Evolutionary conservation across 495 filamentous ascomycete species (phyloP), one percentile per base, ranked within the genome.

Genomic region (Lasiosphaeria miniovina): DNA sequence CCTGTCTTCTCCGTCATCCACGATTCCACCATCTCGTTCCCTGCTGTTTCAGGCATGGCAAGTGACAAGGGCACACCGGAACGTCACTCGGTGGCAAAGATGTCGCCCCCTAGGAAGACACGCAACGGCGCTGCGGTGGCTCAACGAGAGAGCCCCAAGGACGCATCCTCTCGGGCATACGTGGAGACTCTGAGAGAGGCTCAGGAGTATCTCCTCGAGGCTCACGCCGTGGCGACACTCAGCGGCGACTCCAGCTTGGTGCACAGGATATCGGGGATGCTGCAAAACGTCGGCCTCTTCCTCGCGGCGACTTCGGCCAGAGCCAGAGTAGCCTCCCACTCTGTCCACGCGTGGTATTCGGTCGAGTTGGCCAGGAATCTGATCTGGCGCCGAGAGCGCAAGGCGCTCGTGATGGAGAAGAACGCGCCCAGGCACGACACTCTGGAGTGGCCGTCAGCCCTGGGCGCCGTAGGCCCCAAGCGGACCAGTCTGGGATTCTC

Each of bases 11-110:
- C 89, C 43, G 86, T 93, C 15, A 79, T 98, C 32, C 88, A 91
- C 7, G 94, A 98, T 60, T 98, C 94, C 6, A 96, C 91, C 4
- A 88, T 94, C 36, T 91, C 89, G 0, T 83, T 91, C 60, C 91
- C 91, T 8, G 85, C 89, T 4, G 75, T 91, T 36, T 68, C 66
- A 17, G 71, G 55, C 48, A 52, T 62, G 4, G 35, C 54, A n/a
- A 49, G 49, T 10, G 68, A 68, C 35, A 70, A 65, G 52, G 32
- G 52, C 15, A 40, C 57, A 15, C 49, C 61, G 3, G 67, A 66
- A 48, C 56, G 61, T 17, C 49, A 43, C 54, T 68, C 70, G 1
- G 36, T 63, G 24, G 45, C 61, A 3, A 72, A 72, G 52, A 46
- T 59, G 11, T 40, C 69, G 41, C 66, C 76, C 4, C 60, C 66